phyloP scores from a whole-genome alignment of 352 stramenopile genomes.

The Pythium scleroteichum region DNA sequence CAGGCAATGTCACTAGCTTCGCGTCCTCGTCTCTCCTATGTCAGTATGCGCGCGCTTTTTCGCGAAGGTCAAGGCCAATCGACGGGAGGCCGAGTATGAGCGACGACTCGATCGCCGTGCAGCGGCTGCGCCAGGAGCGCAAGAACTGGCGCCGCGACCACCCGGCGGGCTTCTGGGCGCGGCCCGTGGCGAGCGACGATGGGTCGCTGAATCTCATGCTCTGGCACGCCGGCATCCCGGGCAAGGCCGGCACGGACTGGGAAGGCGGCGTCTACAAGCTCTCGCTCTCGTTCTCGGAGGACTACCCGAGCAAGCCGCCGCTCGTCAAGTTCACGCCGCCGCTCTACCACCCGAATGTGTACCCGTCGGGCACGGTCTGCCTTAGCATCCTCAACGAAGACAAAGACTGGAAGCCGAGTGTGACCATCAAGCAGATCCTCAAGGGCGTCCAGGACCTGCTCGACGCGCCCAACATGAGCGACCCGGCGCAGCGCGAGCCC shows the following conservation, averaged over 20 bases:
- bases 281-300: conserved; percentile 95
- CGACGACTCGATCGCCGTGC: conserved; percentile 89
- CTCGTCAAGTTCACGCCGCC: conserved; percentile 98
- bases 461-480: conserved; percentile 86
- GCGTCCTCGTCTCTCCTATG: neutral
- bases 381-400: conserved; percentile 99
- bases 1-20: conserved; percentile 1
- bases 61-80: neutral
- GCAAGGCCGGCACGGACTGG: conserved; percentile 96
- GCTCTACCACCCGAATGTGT: conserved; percentile 97
- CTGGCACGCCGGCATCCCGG: conserved; percentile 97
- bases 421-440: conserved; percentile 98
- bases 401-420: conserved; percentile 97
- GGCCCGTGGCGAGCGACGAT: conserved; percentile 90
- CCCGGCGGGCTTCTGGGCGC: conserved; percentile 97
- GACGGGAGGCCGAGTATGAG: conserved; percentile 42
- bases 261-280: conserved; percentile 98
- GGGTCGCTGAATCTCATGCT: conserved; percentile 96
- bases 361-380: conserved; percentile 97
- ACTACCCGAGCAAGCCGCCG: conserved; percentile 97
- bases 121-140: conserved; percentile 90
- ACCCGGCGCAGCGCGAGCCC: conserved; percentile 83
- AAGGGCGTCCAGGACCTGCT: conserved; percentile 95
- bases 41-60: conserved; percentile 12
- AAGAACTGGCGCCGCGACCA: conserved; percentile 96